Conservation (phyloP, 441 rosid genomes). For the Arabidopsis hybrid region DNA sequence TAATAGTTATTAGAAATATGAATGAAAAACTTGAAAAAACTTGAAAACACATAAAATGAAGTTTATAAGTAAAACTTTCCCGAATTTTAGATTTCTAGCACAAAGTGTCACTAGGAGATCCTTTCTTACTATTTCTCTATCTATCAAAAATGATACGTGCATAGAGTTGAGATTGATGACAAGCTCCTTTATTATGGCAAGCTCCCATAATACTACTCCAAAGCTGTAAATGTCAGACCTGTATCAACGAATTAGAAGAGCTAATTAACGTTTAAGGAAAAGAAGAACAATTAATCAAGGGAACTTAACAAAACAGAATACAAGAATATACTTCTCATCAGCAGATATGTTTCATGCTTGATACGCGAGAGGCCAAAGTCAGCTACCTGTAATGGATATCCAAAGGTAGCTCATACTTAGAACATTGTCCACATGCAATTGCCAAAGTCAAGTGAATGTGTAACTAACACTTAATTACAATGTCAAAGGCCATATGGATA, state of each 20-base stretch:
- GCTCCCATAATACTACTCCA: constrained; percentile 96
- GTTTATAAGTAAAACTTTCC: not conserved
- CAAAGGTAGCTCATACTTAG: constrained; percentile 12
- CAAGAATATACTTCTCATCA: constrained; percentile 71
- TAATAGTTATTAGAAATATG: too few relatives aligned
- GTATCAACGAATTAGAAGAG: constrained; percentile 39
- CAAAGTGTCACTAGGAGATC: not conserved
- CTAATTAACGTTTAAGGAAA: constrained; percentile 18
- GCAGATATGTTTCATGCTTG: constrained; percentile 82
- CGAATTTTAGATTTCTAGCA: not conserved
- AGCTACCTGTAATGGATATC: constrained; percentile 70
- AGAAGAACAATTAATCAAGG: constrained; percentile 23
- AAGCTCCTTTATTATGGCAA: constrained; percentile 50
- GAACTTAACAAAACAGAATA: constrained; percentile 16
- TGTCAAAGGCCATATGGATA: constrained; percentile 83
- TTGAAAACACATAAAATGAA: not conserved
- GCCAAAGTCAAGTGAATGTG: not conserved
- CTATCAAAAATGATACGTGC: constrained; percentile 65
- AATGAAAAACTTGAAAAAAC: too few relatives aligned
- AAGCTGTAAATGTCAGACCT: constrained; percentile 96
- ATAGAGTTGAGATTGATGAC: constrained; percentile 69
- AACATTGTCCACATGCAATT: constrained; percentile 14
- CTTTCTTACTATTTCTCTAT: not conserved
- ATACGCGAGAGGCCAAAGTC: constrained; percentile 98
- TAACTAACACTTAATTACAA: constrained; percentile 58